phyloP scores from a whole-genome alignment of 768 basidiomycete genomes.

The Hemileccinum rubropunctum region DNA sequence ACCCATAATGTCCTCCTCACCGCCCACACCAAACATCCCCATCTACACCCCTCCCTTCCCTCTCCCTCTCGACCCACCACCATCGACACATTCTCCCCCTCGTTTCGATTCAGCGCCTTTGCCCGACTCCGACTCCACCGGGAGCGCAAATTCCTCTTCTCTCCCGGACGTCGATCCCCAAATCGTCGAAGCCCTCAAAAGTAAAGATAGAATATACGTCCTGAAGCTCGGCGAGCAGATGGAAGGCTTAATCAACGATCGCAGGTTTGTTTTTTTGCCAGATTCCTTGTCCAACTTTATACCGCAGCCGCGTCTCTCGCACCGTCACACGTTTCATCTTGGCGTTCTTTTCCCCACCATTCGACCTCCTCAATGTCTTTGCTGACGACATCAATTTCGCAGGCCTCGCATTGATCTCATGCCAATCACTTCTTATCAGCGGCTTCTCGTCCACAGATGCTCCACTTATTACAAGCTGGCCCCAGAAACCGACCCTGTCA shows the following conservation, averaged over 20 bases:
- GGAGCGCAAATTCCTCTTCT: conserved; percentile 19
- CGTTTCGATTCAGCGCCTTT: conserved; percentile 29
- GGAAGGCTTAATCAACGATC: conserved; percentile 75
- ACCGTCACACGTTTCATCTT: conserved; percentile 6
- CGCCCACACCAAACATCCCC: too few relatives aligned
- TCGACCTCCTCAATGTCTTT: not conserved
- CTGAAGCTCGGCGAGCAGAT: conserved; percentile 86
- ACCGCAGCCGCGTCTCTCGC: not conserved
- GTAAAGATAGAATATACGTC: conserved; percentile 86
- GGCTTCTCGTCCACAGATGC: conserved; percentile 83
- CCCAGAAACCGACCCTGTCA: conserved; percentile 63
- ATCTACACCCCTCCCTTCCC: conserved; percentile 2
- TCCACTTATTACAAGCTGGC: conserved; percentile 75
- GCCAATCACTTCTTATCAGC: conserved; percentile 78
- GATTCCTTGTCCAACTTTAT: not conserved
- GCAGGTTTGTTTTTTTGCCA: conserved; percentile 47
- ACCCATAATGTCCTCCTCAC: conserved; percentile 5
- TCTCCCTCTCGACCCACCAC: conserved; percentile 16
- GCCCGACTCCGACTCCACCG: conserved; percentile 27
- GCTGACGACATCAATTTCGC: conserved; percentile 24
- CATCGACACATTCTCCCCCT: conserved; percentile 13
- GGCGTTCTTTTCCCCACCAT: not conserved
- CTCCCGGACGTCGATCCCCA: conserved; percentile 64
- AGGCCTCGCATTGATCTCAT: conserved; percentile 65
- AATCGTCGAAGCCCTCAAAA: conserved; percentile 81